Evolutionary conservation across 805 yeast genomes (phyloP), one percentile per base, ranked within the genome.

Genomic region (Dipodascus albidus): DNA sequence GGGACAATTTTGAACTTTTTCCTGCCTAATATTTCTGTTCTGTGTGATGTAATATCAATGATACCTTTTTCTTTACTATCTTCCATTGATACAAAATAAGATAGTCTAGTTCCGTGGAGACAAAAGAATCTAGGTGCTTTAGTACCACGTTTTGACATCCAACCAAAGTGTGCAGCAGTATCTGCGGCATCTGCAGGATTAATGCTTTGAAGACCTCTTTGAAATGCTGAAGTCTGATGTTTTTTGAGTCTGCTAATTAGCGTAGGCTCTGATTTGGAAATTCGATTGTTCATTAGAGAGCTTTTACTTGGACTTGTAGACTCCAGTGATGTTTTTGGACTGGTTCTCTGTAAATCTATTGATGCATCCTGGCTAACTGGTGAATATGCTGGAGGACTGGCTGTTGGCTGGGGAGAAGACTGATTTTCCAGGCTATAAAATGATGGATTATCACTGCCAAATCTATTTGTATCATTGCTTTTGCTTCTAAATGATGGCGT

Each of bases 1-100:
- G 99, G 99, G 2, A 90, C 80, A 14, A 93, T 67, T 67, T 90
- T 90, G 19, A 47, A 47, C 60, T 87, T 95, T 14, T 75, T 70
- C 55, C 84, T 90, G 55, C 74, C 75, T 0, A 87, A 83, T 0
- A 96, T 95, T 23, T 88, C 72, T 0, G 91, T 98, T 59, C 87
- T 78, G 68, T 93, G 98, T 0, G 96, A 88, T 0, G 97, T 93
- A 54, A 93, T 89, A 68, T 93, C 99, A 58, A 93, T 93, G 53
- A 93, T 72, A 0, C 99, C 99, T 60, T 85, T 83, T 65, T 93
- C 99, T 58, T 81, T 78, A 41, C 79, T 78, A 67, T 93, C 99
- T 52, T 79, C 79, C 60, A 86, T 73, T 15, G 84, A 79, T 0
- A 85, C 76, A 66, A 87, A 93, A 67, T 93, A 93, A 3, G 97